A percentile compares a stretch with the other conserved stretches of the same genome.
Evolutionary conservation across 805 yeast species (phyloP).

Genomic region (Kluyveromyces dobzhanskii): DNA sequence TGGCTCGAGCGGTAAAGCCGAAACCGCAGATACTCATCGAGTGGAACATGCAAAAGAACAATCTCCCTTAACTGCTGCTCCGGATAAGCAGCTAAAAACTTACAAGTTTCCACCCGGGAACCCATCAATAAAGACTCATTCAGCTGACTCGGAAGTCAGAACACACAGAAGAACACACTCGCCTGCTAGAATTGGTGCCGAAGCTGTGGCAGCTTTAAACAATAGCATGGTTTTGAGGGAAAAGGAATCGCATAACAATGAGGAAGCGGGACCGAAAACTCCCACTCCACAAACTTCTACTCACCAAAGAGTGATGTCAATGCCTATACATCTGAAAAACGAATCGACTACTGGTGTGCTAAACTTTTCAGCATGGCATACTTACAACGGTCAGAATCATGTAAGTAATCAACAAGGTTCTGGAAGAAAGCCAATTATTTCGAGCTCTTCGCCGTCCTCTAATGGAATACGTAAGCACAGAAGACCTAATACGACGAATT

Average conservation of each 20-base stretch:
- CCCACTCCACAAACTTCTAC: not conserved
- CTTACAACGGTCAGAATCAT: constrained; percentile 3
- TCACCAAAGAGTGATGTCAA: constrained; percentile 15
- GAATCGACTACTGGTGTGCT: constrained; percentile 9
- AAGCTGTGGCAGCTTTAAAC: constrained; percentile 49
- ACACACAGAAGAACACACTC: constrained; percentile 39
- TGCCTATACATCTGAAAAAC: constrained; percentile 14
- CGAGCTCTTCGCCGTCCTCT: not conserved
- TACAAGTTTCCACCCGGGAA: constrained; percentile 17
- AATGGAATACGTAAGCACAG: constrained; percentile 16
- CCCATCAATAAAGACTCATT: constrained; percentile 4
- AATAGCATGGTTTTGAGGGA: constrained; percentile 21
- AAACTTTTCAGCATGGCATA: constrained; percentile 10
- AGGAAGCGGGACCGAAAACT: not conserved
- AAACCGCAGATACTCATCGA: not conserved
- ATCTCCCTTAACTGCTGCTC: constrained; percentile 8
- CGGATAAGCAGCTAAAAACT: constrained; percentile 4
- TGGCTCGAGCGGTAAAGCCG: not conserved
- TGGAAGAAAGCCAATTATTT: not conserved
- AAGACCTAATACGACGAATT: constrained; percentile 17
- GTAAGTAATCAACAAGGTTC: not conserved
- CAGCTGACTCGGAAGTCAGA: constrained; percentile 3
- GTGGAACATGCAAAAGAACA: not conserved
- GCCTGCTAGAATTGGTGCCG: constrained; percentile 68
- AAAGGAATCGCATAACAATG: constrained; percentile 11